phyloP scores from a whole-genome alignment of 192 early-diverging fungal species.

The Coemansia sp. region DNA sequence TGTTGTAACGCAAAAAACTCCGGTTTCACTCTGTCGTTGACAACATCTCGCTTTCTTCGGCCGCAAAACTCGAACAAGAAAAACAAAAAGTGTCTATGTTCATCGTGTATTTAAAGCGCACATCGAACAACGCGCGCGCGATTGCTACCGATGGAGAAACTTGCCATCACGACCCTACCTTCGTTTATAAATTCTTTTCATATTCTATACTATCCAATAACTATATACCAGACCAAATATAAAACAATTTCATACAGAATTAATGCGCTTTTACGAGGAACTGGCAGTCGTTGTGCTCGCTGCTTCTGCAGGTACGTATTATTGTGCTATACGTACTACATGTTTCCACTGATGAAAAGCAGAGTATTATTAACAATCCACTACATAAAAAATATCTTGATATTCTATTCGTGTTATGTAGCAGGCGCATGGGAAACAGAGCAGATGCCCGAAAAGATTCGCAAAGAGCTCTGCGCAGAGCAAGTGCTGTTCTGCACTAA shows the following conservation, averaged over 20 bases:
- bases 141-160: not conserved
- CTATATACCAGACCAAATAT: not conserved
- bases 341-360: not conserved
- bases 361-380: not conserved
- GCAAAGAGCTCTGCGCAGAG: conserved; percentile 55
- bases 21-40: not conserved
- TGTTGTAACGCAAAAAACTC: conserved; percentile 1
- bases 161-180: not conserved
- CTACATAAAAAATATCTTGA: not conserved
- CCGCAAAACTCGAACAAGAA: too few relatives aligned
- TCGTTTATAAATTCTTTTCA: not conserved
- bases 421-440: conserved; percentile 43
- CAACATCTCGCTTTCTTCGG: not conserved
- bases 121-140: not conserved
- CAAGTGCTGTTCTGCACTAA: conserved; percentile 55
- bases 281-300: conserved; percentile 20
- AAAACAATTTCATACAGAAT: not conserved
- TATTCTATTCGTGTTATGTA: conserved; percentile 6
- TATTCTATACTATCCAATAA: not conserved
- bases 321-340: not conserved
- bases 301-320: conserved; percentile 28
- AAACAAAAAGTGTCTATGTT: too few relatives aligned
- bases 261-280: conserved; percentile 27
- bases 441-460: conserved; percentile 52
- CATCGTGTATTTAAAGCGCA: conserved; percentile 5